These are phyloP conservation scores for Dryas octopetala DNA, from an alignment of 306 rosid species.

Conservation along the genomic window DNA sequence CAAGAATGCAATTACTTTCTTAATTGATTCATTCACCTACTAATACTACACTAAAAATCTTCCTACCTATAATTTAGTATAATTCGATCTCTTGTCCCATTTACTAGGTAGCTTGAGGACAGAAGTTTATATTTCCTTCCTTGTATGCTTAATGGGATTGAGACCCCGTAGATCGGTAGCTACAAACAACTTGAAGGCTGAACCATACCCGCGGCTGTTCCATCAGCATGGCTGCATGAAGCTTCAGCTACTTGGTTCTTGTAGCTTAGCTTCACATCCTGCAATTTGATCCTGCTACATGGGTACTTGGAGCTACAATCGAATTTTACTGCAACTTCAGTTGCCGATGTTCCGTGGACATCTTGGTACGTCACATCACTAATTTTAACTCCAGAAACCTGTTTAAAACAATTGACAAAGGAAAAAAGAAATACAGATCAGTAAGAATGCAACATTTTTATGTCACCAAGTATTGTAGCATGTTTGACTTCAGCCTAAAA, in stretches of 20 bases:
- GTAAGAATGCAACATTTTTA: too few relatives aligned
- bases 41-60: neutral
- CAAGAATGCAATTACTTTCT: neutral
- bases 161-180: too few relatives aligned
- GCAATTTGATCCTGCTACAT: constrained; percentile 25
- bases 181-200: constrained; percentile 35
- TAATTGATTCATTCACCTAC: neutral
- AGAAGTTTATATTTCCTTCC: too few relatives aligned
- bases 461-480: too few relatives aligned
- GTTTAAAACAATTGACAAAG: neutral
- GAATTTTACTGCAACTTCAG: constrained; percentile 34
- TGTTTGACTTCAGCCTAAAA: too few relatives aligned
- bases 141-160: too few relatives aligned
- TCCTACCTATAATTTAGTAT: neutral
- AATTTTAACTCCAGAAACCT: constrained; percentile 33
- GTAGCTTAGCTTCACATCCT: constrained; percentile 32
- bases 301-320: constrained; percentile 34
- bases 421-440: too few relatives aligned
- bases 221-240: constrained; percentile 26
- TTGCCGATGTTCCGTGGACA: constrained; percentile 37
- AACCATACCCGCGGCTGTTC: constrained; percentile 30
- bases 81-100: too few relatives aligned
- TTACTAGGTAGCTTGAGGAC: too few relatives aligned
- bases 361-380: constrained; percentile 28
- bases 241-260: constrained; percentile 22